Evolutionary conservation across 2,329 filamentous ascomycete species (phyloP).

Genomic region (Rhexocercosporidium sp.): DNA sequence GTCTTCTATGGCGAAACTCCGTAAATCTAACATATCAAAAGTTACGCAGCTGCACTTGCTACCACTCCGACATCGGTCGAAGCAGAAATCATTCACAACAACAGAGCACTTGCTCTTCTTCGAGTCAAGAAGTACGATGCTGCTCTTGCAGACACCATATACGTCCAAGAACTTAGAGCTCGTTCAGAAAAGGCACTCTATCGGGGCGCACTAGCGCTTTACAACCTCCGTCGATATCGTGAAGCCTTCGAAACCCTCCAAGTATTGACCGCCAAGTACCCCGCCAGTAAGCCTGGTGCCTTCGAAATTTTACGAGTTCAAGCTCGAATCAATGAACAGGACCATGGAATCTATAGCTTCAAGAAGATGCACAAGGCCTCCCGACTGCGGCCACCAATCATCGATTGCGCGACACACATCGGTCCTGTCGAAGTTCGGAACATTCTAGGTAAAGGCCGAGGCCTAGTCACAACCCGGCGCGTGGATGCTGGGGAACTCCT

Average conservation of each 20-base stretch:
- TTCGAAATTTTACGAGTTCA: conserved; percentile 16
- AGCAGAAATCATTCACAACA: conserved; percentile 38
- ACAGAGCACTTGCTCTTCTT: conserved; percentile 44
- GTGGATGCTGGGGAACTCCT: conserved; percentile 57
- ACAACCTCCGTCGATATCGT: conserved; percentile 9
- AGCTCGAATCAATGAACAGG: conserved; percentile 46
- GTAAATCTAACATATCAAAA: background rate
- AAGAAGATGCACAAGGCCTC: conserved; percentile 45
- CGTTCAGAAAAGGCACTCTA: conserved; percentile 23
- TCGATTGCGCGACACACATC: conserved; percentile 55
- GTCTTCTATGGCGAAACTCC: background rate
- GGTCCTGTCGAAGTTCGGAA: conserved; percentile 48
- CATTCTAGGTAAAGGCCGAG: conserved; percentile 51
- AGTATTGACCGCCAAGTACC: background rate
- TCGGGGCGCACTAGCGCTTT: conserved; percentile 21
- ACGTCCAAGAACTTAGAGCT: background rate
- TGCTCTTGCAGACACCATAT: conserved; percentile 30
- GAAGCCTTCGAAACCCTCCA: conserved; percentile 13
- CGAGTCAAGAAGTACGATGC: conserved; percentile 44
- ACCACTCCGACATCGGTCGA: conserved; percentile 40
- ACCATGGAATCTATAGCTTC: conserved; percentile 49
- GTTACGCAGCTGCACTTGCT: conserved; percentile 27
- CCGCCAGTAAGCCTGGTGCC: background rate
- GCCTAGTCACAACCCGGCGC: conserved; percentile 54
- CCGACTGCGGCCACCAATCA: conserved; percentile 42